phyloP scores from a whole-genome alignment of 2,329 filamentous ascomycete species.

The Podosphaera aphanis region DNA sequence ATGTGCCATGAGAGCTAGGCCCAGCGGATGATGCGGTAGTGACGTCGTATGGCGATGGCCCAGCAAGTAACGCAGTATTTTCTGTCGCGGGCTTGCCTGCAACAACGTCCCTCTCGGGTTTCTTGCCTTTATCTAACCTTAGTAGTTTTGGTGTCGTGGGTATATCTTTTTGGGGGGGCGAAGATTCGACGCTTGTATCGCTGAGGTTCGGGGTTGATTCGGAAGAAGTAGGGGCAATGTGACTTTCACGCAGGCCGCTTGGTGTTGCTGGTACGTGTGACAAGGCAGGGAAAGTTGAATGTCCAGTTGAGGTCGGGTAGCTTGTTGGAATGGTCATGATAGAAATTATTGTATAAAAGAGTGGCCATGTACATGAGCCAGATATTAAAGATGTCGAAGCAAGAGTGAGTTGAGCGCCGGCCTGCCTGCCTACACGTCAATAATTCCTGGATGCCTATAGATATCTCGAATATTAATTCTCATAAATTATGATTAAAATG shows the following conservation, averaged over 20 bases:
- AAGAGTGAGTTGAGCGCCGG: no score
- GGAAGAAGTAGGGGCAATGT: slow-evolving; percentile 10
- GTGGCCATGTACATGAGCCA: background rate
- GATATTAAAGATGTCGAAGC: no score
- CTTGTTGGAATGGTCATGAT: slow-evolving; percentile 12
- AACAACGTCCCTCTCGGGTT: background rate
- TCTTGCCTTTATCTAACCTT: slow-evolving; percentile 1
- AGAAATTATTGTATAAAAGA: background rate
- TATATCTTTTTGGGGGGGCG: background rate
- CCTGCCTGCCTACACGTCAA: no score
- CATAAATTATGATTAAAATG: no score
- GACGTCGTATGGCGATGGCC: slow-evolving; percentile 6
- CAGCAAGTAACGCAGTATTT: slow-evolving; percentile 27
- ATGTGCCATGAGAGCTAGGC: slow-evolving; percentile 48
- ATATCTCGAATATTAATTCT: no score
- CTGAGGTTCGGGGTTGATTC: slow-evolving; percentile 4
- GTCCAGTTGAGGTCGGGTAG: slow-evolving; percentile 18
- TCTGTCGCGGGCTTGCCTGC: slow-evolving; percentile 18
- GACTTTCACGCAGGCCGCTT: slow-evolving; percentile 13
- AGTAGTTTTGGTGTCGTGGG: slow-evolving; percentile 6
- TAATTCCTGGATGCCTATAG: no score
- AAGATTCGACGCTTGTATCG: background rate
- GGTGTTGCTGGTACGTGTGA: slow-evolving; percentile 10
- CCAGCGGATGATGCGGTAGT: background rate
- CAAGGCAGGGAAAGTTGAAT: slow-evolving; percentile 5